Percentiles rank a stretch among this genome's conserved stretches.
Conservation (phyloP, 805 yeast species). For the Debaryomyces hansenii region DNA sequence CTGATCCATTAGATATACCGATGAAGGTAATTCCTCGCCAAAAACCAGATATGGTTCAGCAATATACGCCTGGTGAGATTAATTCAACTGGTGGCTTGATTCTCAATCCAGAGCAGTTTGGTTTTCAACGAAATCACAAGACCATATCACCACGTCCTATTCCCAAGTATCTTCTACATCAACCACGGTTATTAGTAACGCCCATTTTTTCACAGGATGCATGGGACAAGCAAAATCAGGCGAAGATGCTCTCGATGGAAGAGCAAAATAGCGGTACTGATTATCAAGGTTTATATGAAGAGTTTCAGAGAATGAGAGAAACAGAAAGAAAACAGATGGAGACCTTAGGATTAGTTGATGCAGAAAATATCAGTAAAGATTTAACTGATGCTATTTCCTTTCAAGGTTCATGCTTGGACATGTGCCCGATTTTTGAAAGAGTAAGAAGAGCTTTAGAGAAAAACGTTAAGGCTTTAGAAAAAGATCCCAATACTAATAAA, state of each 20-base stretch:
- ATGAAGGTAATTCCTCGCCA: constrained; percentile 20
- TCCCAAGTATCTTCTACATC: constrained; percentile 37
- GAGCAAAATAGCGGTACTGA: constrained; percentile 47
- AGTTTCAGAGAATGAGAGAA: constrained; percentile 71
- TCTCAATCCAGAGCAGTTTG: constrained; percentile 27
- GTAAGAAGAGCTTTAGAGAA: constrained; percentile 84
- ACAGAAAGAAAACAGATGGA: constrained; percentile 80
- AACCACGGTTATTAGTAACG: constrained; percentile 34
- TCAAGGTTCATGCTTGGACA: constrained; percentile 84
- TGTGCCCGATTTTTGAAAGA: constrained; percentile 95
- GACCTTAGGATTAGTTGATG: constrained; percentile 76
- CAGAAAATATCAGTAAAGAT: constrained; percentile 76
- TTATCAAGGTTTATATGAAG: constrained; percentile 71
- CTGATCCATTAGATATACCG: constrained; percentile 16
- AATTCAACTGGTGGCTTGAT: constrained; percentile 29
- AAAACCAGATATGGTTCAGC: constrained; percentile 17
- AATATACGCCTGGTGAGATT: constrained; percentile 19
- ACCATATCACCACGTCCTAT: constrained; percentile 21
- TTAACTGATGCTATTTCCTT: constrained; percentile 87
- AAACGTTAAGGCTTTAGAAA: constrained; percentile 78
- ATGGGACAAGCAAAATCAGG: constrained; percentile 82
- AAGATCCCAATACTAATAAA: constrained; percentile 51
- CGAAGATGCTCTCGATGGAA: constrained; percentile 55
- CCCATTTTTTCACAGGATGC: constrained; percentile 37
- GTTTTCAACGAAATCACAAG: constrained; percentile 20